Evolutionary conservation across 139 green algal genomes (phyloP).

Genomic region (Chara braunii): DNA sequence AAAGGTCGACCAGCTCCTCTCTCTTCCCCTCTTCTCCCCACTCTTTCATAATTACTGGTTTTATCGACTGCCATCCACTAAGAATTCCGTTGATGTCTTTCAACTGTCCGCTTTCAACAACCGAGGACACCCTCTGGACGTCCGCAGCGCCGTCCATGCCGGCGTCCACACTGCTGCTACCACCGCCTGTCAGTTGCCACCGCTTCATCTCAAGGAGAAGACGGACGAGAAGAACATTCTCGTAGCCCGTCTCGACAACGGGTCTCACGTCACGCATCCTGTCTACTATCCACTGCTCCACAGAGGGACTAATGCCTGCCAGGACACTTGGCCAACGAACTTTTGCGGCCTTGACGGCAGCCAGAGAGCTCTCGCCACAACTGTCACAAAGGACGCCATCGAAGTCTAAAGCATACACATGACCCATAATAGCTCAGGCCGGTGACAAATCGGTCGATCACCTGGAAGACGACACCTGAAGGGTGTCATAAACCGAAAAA

Average conservation of each 20-base stretch:
- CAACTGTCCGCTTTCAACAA: too few species aligned
- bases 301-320: constrained; percentile 42
- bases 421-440: too few species aligned
- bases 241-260: constrained; percentile 96
- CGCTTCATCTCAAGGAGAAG: constrained; percentile 42
- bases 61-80: constrained; percentile 22
- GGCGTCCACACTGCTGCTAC: too few species aligned
- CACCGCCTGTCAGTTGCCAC: too few species aligned
- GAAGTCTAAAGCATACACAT: constrained; percentile 83
- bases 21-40: constrained; percentile 40
- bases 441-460: too few species aligned
- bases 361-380: constrained; percentile 76
- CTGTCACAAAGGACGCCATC: constrained; percentile 95
- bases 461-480: too few species aligned
- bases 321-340: constrained; percentile 85
- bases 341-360: constrained; percentile 67
- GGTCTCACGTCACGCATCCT: constrained; percentile 68
- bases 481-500: too few species aligned
- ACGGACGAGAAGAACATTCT: constrained; percentile 89
- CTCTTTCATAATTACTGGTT: constrained; percentile 18
- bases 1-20: constrained; percentile 70
- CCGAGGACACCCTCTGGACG: too few species aligned
- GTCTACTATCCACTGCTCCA: constrained; percentile 64
- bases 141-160: too few species aligned
- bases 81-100: constrained; percentile 14